A percentile compares a stretch with the other conserved stretches of the same genome.
phyloP scores from a whole-genome alignment of 805 yeast species.

The Saturnispora dispora region DNA sequence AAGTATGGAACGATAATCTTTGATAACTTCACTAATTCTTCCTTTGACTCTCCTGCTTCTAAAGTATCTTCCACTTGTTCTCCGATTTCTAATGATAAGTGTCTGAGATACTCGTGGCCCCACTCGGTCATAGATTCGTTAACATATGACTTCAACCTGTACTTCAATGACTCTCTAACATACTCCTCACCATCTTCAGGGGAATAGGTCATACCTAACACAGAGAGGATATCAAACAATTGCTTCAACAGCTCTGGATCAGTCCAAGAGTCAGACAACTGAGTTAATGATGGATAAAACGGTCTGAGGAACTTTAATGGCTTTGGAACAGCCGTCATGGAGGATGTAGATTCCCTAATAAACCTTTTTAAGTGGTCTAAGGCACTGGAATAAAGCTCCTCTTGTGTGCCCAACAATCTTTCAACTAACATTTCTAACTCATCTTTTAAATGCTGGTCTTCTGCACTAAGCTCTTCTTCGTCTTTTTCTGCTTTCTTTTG shows the following conservation, averaged over 20 bases:
- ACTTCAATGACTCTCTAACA: conserved; percentile 69
- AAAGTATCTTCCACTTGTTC: conserved; percentile 57
- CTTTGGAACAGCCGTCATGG: conserved; percentile 99
- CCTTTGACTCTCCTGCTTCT: conserved; percentile 24
- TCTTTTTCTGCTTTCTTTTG: conserved; percentile 14
- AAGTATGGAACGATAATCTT: conserved; percentile 80
- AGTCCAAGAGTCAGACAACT: conserved; percentile 61
- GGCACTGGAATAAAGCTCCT: conserved; percentile 47
- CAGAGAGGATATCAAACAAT: conserved; percentile 85
- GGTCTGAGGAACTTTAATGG: conserved; percentile 94
- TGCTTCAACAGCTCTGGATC: conserved; percentile 31
- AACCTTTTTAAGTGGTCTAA: conserved; percentile 62
- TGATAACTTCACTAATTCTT: conserved; percentile 49
- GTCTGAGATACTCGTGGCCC: conserved; percentile 98
- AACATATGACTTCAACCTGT: conserved; percentile 46
- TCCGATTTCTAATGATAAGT: conserved; percentile 90
- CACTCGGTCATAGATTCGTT: conserved; percentile 63
- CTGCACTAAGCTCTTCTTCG: conserved; percentile 88
- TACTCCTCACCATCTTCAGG: conserved; percentile 47
- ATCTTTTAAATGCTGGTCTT: conserved; percentile 78
- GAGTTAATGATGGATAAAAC: conserved; percentile 60
- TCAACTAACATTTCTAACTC: conserved; percentile 85
- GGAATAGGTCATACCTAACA: conserved; percentile 89
- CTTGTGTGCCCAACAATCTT: conserved; percentile 49
- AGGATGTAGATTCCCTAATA: conserved; percentile 88